Evolutionary conservation across 2,329 filamentous ascomycete genomes (phyloP).

Genomic region (Alternaria sp.): DNA sequence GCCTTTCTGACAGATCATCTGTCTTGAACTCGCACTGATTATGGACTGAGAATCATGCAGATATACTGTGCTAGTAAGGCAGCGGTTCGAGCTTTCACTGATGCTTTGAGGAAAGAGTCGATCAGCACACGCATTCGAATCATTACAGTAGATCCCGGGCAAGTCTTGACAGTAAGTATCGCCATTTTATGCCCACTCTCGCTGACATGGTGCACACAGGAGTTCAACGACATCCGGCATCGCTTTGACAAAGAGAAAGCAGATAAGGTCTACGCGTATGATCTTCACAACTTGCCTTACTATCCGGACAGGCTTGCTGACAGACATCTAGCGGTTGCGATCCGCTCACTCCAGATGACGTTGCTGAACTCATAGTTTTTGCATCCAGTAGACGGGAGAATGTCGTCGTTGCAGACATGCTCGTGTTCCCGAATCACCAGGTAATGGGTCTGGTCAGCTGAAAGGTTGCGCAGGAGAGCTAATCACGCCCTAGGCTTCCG

Average conservation of each 20-base stretch:
- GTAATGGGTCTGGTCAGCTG: constrained; percentile 40
- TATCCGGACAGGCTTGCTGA: constrained; percentile 10
- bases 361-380: constrained; percentile 86
- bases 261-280: constrained; percentile 79
- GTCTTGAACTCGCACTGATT: neutral
- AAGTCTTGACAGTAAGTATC: constrained; percentile 75
- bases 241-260: constrained; percentile 86
- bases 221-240: constrained; percentile 86
- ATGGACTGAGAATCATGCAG: constrained; percentile 5
- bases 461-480: neutral
- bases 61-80: constrained; percentile 88
- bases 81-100: constrained; percentile 83
- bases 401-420: constrained; percentile 82
- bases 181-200: neutral
- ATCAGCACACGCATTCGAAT: constrained; percentile 80
- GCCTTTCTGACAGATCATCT: neutral
- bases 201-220: constrained; percentile 42
- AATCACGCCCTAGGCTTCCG: constrained; percentile 42
- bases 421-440: constrained; percentile 86
- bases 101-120: constrained; percentile 80
- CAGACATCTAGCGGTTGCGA: constrained; percentile 60
- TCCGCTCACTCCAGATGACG: constrained; percentile 83
- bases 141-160: constrained; percentile 87
- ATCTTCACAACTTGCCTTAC: neutral
- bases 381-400: constrained; percentile 81